Conservation (phyloP, 768 basidiomycete genomes). For the Pholiota molesta region DNA sequence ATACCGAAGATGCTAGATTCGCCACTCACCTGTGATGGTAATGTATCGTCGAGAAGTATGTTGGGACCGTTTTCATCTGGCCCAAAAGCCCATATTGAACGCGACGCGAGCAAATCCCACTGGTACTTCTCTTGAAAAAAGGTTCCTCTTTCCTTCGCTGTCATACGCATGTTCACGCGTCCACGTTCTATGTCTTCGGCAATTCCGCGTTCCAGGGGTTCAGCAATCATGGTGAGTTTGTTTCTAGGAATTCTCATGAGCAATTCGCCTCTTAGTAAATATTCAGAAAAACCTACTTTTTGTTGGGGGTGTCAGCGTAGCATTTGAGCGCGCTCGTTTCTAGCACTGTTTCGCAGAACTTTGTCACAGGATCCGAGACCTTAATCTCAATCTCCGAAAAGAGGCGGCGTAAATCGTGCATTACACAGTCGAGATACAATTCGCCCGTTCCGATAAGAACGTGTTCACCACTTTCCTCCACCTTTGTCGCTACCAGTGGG, state of each 20-base stretch:
- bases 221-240: constrained; percentile 98
- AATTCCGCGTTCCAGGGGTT: constrained; percentile 93
- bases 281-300: constrained; percentile 66
- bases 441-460: constrained; percentile 97
- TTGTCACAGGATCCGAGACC: constrained; percentile 97
- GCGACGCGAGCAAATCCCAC: constrained; percentile 96
- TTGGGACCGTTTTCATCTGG: constrained; percentile 96
- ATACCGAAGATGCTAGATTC: background rate
- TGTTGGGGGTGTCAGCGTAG: constrained; percentile 99
- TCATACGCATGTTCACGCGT: constrained; percentile 92
- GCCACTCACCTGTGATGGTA: constrained; percentile 80
- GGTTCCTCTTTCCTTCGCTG: constrained; percentile 90
- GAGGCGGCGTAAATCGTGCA: constrained; percentile 91
- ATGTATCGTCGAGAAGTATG: constrained; percentile 91
- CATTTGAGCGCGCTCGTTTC: constrained; percentile 98
- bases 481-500: constrained; percentile 91
- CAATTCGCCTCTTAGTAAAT: constrained; percentile 10
- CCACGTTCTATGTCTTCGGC: constrained; percentile 97
- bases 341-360: constrained; percentile 97
- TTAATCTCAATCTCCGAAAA: constrained; percentile 99
- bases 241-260: constrained; percentile 59
- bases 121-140: constrained; percentile 98
- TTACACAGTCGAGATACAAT: constrained; percentile 92
- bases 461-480: constrained; percentile 98
- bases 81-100: constrained; percentile 99